These are phyloP conservation scores for Colletotrichum scovillei DNA, from an alignment of 2,329 filamentous ascomycete genomes.

Conservation along the genomic window DNA sequence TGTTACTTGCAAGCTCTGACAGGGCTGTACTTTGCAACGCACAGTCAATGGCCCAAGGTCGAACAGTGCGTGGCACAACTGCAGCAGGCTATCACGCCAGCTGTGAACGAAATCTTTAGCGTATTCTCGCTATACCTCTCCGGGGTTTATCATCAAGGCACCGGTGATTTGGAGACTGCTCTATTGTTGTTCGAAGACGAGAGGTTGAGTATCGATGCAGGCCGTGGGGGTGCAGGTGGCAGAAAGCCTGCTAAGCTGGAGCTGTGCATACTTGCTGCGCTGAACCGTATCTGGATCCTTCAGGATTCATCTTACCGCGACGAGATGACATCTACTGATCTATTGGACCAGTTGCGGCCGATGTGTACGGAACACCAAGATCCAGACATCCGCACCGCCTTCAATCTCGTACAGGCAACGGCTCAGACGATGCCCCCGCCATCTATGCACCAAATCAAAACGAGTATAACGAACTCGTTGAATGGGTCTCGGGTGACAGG, in stretches of 20 bases:
- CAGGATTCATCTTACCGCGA: slow-evolving; percentile 69
- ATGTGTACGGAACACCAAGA: slow-evolving; percentile 78
- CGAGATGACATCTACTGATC: slow-evolving; percentile 66
- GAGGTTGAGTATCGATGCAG: slow-evolving; percentile 64
- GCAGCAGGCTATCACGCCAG: slow-evolving; percentile 43
- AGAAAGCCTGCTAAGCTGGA: slow-evolving; percentile 68
- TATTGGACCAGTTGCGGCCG: slow-evolving; percentile 75
- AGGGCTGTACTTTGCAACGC: slow-evolving; percentile 75
- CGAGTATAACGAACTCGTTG: slow-evolving; percentile 79
- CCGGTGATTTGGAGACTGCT: slow-evolving; percentile 77
- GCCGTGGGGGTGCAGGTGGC: slow-evolving; percentile 50
- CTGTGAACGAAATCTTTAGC: slow-evolving; percentile 47
- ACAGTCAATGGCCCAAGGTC: slow-evolving; percentile 77
- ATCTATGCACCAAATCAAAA: slow-evolving; percentile 82
- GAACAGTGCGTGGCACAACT: slow-evolving; percentile 67
- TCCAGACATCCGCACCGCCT: slow-evolving; percentile 81
- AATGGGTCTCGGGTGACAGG: slow-evolving; percentile 74
- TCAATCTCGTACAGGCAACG: slow-evolving; percentile 79
- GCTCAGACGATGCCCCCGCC: slow-evolving; percentile 70
- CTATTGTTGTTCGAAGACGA: slow-evolving; percentile 73
- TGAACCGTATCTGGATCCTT: slow-evolving; percentile 80
- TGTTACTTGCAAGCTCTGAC: slow-evolving; percentile 79
- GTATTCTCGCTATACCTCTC: slow-evolving; percentile 77
- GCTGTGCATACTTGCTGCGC: slow-evolving; percentile 71
- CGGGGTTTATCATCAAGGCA: slow-evolving; percentile 81